Conservation (phyloP, 441 rosid species). For the Erodium chrysanthum region DNA sequence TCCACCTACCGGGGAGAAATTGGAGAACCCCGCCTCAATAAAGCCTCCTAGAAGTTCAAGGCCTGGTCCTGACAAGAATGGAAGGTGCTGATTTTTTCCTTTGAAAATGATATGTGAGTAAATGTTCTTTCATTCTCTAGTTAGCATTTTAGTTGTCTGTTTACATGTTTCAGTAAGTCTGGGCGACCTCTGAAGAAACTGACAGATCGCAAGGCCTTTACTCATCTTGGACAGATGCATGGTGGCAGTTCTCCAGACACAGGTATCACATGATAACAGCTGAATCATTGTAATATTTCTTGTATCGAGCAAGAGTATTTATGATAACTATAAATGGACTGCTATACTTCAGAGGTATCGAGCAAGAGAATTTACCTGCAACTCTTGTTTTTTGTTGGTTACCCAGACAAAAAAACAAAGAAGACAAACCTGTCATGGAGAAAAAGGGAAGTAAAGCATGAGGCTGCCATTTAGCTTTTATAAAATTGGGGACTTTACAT, state of each 20-base stretch:
- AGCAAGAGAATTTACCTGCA: not conserved
- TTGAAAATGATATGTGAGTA: conserved; percentile 9
- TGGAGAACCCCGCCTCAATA: conserved; percentile 41
- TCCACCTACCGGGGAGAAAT: conserved; percentile 47
- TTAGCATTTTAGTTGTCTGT: conserved; percentile 12
- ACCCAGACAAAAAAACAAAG: not conserved
- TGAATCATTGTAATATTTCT: not conserved
- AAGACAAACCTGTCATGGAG: not conserved
- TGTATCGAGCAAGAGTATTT: too few species aligned
- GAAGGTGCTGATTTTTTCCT: conserved; percentile 31
- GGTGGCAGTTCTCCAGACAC: conserved; percentile 45
- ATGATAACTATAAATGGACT: not conserved
- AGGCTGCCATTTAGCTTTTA: not conserved
- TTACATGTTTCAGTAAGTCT: conserved; percentile 50
- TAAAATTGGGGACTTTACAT: not conserved
- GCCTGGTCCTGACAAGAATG: conserved; percentile 56
- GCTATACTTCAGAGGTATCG: not conserved
- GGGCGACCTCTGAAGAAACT: conserved; percentile 82
- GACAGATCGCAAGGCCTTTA: conserved; percentile 61
- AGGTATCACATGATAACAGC: conserved; percentile 32
- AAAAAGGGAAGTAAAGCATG: not conserved
- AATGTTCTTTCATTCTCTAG: not conserved
- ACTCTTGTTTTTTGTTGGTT: not conserved
- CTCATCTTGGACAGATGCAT: conserved; percentile 37
- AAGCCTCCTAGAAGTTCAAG: conserved; percentile 44